These are phyloP conservation scores for Penicillium crustosum DNA, from an alignment of 2,329 filamentous ascomycete species.

Conservation along the genomic window DNA sequence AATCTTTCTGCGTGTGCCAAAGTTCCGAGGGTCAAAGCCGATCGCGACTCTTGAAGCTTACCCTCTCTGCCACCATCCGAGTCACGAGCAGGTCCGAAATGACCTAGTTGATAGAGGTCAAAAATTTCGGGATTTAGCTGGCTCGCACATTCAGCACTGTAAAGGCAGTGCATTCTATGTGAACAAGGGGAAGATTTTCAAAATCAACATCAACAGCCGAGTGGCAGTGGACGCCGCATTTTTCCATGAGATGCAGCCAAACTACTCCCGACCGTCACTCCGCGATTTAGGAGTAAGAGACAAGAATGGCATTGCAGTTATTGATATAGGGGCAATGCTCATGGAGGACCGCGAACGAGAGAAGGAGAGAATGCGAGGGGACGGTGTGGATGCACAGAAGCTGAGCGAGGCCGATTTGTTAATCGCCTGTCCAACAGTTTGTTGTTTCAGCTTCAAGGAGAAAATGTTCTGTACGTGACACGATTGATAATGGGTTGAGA, in stretches of 20 bases:
- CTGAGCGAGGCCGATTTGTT: conserved; percentile 20
- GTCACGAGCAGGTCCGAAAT: conserved; percentile 21
- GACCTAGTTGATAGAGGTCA: conserved; percentile 28
- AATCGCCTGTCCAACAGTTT: conserved; percentile 22
- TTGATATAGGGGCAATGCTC: conserved; percentile 14
- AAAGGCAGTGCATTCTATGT: conserved; percentile 36
- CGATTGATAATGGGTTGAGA: no score
- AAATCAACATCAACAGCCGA: conserved; percentile 25
- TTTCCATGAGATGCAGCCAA: conserved; percentile 26
- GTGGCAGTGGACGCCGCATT: conserved; percentile 24
- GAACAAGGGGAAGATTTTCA: conserved; percentile 23
- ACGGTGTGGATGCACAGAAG: conserved; percentile 11
- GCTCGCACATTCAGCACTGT: conserved; percentile 31
- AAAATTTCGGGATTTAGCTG: conserved; percentile 31
- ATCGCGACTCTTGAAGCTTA: conserved; percentile 34
- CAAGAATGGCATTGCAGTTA: conserved; percentile 13
- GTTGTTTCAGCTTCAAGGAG: conserved; percentile 25
- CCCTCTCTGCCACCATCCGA: conserved; percentile 32
- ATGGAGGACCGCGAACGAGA: conserved; percentile 11
- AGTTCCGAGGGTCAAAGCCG: conserved; percentile 30
- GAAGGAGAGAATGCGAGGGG: conserved; percentile 17
- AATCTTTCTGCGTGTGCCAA: conserved; percentile 25
- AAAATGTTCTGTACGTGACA: conserved; percentile 25
- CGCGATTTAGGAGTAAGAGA: conserved; percentile 11
- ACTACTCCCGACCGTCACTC: conserved; percentile 23